phyloP scores from a whole-genome alignment of 768 basidiomycete species.

The Pleurotus eryngii region DNA sequence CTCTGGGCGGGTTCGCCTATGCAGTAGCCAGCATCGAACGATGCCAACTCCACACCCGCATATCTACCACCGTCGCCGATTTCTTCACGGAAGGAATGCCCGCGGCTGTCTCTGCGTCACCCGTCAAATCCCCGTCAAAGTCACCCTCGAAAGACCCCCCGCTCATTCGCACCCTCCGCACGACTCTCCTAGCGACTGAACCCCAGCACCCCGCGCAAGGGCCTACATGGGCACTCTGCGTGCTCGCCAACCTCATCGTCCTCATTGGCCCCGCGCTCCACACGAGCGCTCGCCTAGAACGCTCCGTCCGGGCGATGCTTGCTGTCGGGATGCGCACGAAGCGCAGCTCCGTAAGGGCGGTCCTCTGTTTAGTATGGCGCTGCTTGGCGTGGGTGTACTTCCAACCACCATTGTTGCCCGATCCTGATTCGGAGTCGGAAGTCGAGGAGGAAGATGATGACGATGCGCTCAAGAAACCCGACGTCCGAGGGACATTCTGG shows the following conservation, averaged over 20 bases:
- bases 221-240: constrained; percentile 73
- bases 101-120: constrained; percentile 31
- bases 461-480: constrained; percentile 21
- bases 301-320: constrained; percentile 48
- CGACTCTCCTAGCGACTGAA: constrained; percentile 52
- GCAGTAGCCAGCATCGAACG: constrained; percentile 47
- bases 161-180: constrained; percentile 65
- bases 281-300: constrained; percentile 39
- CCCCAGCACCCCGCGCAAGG: constrained; percentile 66
- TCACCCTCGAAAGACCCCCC: constrained; percentile 34
- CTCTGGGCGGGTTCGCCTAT: constrained; percentile 65
- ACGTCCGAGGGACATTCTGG: constrained; percentile 34
- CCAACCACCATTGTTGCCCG: constrained; percentile 41
- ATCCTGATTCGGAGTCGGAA: constrained; percentile 26
- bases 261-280: constrained; percentile 58
- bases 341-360: constrained; percentile 59
- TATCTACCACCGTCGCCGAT: constrained; percentile 44
- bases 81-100: constrained; percentile 36
- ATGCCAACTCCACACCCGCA: constrained; percentile 46
- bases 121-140: constrained; percentile 33
- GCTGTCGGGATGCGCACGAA: constrained; percentile 55
- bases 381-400: constrained; percentile 63
- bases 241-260: constrained; percentile 62
- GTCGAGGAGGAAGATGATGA: constrained; percentile 16
- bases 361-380: constrained; percentile 66